Conservation (phyloP, 257 asterid species). For the Plectranthus barbatus region DNA sequence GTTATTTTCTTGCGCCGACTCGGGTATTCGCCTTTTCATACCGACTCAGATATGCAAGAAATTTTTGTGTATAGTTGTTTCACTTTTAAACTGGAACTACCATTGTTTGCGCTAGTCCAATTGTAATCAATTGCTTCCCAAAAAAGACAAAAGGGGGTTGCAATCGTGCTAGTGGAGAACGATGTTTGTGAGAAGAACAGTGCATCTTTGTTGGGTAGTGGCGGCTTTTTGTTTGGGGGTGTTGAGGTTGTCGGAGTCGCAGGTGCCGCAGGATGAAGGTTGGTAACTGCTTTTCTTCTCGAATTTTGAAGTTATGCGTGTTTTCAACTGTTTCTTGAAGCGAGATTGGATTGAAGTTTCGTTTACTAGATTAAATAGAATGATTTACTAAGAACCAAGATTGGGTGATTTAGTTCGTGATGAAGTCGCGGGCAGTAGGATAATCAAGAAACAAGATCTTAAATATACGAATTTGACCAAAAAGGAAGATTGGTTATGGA, state of each 20-base stretch:
- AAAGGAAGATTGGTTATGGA: neutral
- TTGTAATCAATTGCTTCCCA: neutral
- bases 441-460: neutral
- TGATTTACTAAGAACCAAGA: neutral
- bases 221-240: constrained; percentile 15
- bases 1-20: neutral
- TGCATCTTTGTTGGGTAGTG: constrained; percentile 21
- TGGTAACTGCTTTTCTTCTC: neutral
- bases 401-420: neutral
- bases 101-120: neutral
- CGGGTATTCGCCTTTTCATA: neutral
- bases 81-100: neutral
- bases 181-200: constrained; percentile 20
- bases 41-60: neutral
- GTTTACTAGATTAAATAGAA: neutral
- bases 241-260: constrained; percentile 29
- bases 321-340: constrained; percentile 9
- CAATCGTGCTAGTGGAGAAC: constrained; percentile 4
- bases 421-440: neutral
- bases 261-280: constrained; percentile 53
- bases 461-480: neutral
- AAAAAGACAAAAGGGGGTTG: too few species aligned
- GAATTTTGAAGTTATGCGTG: neutral
- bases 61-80: neutral
- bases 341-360: neutral